Evolutionary conservation across 768 basidiomycete genomes (phyloP), one percentile per base, ranked within the genome.

Genomic region (Tremella yokohamensis): DNA sequence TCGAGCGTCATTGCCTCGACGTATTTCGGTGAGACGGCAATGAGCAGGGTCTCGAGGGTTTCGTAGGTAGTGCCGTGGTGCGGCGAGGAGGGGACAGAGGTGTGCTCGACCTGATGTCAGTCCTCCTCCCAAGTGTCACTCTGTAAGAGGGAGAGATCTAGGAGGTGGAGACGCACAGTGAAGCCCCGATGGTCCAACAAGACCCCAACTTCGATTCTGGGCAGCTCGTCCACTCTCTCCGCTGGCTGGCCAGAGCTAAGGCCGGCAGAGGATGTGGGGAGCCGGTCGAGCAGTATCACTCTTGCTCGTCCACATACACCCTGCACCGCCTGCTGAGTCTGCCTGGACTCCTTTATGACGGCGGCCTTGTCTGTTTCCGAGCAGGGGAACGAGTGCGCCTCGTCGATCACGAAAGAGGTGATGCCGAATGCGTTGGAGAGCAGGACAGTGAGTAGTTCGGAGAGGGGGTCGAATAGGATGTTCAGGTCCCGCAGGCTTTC

Each of bases 1-100:
- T 70, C 69, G 1, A 50, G 40, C 13, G 62, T 61, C 69, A 70
- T 70, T n/a, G 66, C 69, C 25, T 29, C 13, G 4, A 63, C 64
- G 57, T 70, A 70, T 8, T 34, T 47, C 18, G 59, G 61, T 45
- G 64, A 65, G 2, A 65, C 38, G 37, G 62, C 69, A 20, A 70
- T 70, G 34, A 70, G 49, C 8, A 70, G 54, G 7, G 66, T 45
- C 42, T 70, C 69, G 42, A 70, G 51, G 8, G 57, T 52, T 52
- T 70, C 69, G 56, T 58, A 70, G 22, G 69, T 70, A 39, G 50
- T 50, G 52, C 54, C 53, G n/a, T 47, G 63, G 45, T 57, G 49
- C 4, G 40, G 20, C 18, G 25, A 54, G 12, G 12, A 8, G 11
- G 37, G 18, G 12, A 40, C 25, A 50, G 24, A 15, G 16, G n/a